phyloP scores from a whole-genome alignment of 2,329 filamentous ascomycete species.

The Colletotrichum sojae region DNA sequence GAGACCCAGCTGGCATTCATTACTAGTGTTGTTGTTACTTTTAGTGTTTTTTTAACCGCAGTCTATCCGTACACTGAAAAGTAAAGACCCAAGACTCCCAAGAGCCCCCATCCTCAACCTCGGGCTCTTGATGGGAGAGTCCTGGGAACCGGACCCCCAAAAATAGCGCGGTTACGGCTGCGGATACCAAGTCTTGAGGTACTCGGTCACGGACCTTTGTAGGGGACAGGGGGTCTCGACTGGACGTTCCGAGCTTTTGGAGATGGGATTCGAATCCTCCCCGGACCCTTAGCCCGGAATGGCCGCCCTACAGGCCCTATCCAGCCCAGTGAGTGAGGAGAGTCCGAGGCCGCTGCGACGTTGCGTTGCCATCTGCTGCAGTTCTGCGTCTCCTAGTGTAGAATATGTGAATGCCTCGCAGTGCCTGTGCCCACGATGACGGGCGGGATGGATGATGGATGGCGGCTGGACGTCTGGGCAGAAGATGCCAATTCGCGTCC shows the following conservation, averaged over 20 bases:
- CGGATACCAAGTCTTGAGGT: too few species aligned
- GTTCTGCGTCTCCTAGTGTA: constrained; percentile 1
- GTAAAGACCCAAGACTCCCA: constrained; percentile 1
- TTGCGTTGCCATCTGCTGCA: constrained; percentile 3
- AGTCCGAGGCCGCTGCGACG: constrained; percentile 19
- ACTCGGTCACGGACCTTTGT: constrained; percentile 24
- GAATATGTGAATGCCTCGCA: constrained; percentile 10
- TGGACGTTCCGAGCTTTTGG: constrained; percentile 31
- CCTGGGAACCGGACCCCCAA: constrained; percentile 26
- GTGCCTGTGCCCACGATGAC: constrained; percentile 27
- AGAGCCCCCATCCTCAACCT: constrained; percentile 8
- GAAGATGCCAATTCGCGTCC: constrained; percentile 7
- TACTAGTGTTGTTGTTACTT: not conserved
- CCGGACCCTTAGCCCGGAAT: constrained; percentile 31
- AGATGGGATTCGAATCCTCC: constrained; percentile 33
- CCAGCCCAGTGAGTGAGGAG: constrained; percentile 18
- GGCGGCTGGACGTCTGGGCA: constrained; percentile 7
- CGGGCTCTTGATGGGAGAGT: not conserved
- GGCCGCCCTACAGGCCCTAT: constrained; percentile 31
- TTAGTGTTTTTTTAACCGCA: too few species aligned
- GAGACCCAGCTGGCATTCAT: constrained; percentile 4
- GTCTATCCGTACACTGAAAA: too few species aligned
- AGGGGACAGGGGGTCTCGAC: constrained; percentile 30
- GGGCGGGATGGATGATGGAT: constrained; percentile 16
- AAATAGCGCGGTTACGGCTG: constrained; percentile 25